Evolutionary conservation across 139 green algal species (phyloP).

Genomic region (Spirogloea muscicola): DNA sequence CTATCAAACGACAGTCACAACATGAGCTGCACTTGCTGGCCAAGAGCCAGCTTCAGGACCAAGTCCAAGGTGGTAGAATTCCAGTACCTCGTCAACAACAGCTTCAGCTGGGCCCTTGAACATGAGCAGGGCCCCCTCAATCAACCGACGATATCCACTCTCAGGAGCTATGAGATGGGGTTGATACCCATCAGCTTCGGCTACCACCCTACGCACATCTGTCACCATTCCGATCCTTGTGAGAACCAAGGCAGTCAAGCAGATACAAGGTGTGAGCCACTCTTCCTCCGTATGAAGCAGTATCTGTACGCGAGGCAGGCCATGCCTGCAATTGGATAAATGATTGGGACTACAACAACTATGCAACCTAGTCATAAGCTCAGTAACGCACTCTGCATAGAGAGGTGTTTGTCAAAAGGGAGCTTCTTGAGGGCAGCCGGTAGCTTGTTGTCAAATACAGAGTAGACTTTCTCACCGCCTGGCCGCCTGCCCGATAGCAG

Average conservation of each 20-base stretch:
- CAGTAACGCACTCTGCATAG: slow-evolving; percentile 20
- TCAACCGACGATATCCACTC: slow-evolving; percentile 84
- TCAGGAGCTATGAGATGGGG: slow-evolving; percentile 94
- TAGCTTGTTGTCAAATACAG: slow-evolving; percentile 63
- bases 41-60: no score
- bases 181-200: slow-evolving; percentile 85
- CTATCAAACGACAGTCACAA: no score
- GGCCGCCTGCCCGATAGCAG: background rate
- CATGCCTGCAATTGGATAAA: no score
- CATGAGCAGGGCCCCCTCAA: slow-evolving; percentile 58
- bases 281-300: no score
- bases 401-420: slow-evolving; percentile 29
- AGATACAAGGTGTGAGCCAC: no score
- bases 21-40: no score
- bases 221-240: background rate
- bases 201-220: slow-evolving; percentile 16
- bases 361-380: no score
- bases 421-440: slow-evolving; percentile 18
- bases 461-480: slow-evolving; percentile 76
- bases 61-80: no score
- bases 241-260: no score
- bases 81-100: slow-evolving; percentile 20
- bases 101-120: slow-evolving; percentile 30
- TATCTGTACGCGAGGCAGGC: no score
- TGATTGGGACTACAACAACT: no score